Evolutionary conservation across 225 moss, liverwort and hornwort species (phyloP).

Genomic region (Marchantia paleacea): DNA sequence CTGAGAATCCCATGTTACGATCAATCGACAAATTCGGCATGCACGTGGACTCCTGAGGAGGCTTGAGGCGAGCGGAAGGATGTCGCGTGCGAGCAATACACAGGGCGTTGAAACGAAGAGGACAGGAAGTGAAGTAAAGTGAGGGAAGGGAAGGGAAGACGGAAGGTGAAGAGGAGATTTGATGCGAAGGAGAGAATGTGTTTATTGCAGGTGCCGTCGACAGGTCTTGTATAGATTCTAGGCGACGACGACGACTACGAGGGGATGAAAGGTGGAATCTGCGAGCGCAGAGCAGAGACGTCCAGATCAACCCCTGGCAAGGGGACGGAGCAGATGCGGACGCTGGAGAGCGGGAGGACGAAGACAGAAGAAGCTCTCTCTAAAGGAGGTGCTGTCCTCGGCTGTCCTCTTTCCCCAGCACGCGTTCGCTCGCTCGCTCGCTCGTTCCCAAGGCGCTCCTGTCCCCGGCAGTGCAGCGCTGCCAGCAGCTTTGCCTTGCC

Average conservation of each 20-base stretch:
- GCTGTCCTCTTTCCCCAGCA: too few relatives aligned
- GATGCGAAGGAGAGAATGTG: not conserved
- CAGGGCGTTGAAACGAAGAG: not conserved
- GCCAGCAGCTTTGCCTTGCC: too few relatives aligned
- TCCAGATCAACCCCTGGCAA: constrained; percentile 1
- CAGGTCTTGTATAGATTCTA: constrained; percentile 20
- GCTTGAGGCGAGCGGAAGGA: not conserved
- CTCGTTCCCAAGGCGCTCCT: not conserved
- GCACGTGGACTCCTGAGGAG: constrained; percentile 10
- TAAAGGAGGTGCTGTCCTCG: not conserved
- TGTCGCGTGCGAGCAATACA: not conserved
- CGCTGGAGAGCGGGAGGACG: constrained; percentile 6
- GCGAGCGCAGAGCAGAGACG: constrained; percentile 15
- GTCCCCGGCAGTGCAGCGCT: not conserved
- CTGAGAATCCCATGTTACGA: constrained; percentile 4
- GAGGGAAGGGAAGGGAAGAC: not conserved
- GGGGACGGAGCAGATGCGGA: not conserved
- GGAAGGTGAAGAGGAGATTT: not conserved
- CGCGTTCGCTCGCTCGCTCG: not conserved
- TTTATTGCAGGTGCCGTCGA: not conserved
- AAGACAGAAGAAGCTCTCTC: not conserved
- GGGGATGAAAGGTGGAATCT: not conserved
- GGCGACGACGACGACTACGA: not conserved
- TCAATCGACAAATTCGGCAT: not conserved
- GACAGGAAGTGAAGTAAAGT: not conserved